Conservation (phyloP, 2,329 filamentous ascomycete species). For the Escovopsis sp. region DNA sequence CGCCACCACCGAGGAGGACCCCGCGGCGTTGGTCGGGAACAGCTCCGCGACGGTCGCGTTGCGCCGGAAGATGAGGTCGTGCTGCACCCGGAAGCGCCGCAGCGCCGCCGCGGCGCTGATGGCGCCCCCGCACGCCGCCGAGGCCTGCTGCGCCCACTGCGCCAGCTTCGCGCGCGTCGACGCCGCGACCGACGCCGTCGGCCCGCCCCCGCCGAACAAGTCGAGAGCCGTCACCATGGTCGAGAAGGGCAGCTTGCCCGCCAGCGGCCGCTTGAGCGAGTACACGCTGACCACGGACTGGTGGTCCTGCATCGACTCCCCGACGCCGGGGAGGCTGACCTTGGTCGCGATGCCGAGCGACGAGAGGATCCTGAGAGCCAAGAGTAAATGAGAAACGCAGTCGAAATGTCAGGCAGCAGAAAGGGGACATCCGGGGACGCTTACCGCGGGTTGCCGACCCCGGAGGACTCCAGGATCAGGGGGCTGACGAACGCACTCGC, state of each 20-base stretch:
- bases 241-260: too few relatives aligned
- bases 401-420: too few relatives aligned
- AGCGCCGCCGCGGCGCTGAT: slow-evolving; percentile 20
- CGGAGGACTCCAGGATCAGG: slow-evolving; percentile 18
- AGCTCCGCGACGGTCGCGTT: slow-evolving; percentile 32
- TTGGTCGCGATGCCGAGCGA: slow-evolving; percentile 18
- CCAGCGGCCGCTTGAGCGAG: slow-evolving; percentile 4
- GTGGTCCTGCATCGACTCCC: slow-evolving; percentile 31
- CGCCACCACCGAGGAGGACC: slow-evolving; percentile 18
- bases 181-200: slow-evolving; percentile 11
- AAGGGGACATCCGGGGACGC: too few relatives aligned
- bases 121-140: slow-evolving; percentile 12
- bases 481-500: slow-evolving; percentile 7
- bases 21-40: slow-evolving; percentile 18
- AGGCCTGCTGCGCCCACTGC: slow-evolving; percentile 17
- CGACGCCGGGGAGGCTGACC: slow-evolving; percentile 22
- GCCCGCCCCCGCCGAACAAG: slow-evolving; percentile 19
- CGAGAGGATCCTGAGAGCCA: too few relatives aligned
- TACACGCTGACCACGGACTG: slow-evolving; percentile 18
- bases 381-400: too few relatives aligned
- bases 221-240: slow-evolving; percentile 17
- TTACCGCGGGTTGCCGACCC: slow-evolving; percentile 15
- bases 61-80: slow-evolving; percentile 31
- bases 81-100: slow-evolving; percentile 27
- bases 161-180: slow-evolving; percentile 13